phyloP scores from a whole-genome alignment of 1,284 basidiomycete genomes.

The Phylloboletellus chloephorus region DNA sequence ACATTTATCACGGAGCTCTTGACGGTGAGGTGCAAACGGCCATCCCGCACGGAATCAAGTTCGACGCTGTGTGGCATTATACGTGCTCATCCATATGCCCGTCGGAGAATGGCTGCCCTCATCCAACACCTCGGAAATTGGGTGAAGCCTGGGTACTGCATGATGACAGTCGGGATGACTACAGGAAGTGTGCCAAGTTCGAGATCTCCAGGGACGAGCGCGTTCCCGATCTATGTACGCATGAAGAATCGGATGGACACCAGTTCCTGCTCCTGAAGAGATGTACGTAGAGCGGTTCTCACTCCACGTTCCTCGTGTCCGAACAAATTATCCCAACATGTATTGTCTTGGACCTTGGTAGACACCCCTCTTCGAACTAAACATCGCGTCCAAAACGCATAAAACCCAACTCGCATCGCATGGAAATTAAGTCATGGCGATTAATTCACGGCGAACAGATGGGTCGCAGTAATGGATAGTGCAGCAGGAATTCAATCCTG shows the following conservation, averaged over 20 bases:
- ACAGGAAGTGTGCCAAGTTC: constrained; percentile 9
- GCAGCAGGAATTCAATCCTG: constrained; percentile 5
- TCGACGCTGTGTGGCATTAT: constrained; percentile 7
- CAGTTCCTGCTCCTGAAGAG: constrained; percentile 8
- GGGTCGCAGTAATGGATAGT: too few species aligned
- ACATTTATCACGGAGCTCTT: constrained; percentile 9
- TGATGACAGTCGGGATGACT: constrained; percentile 10
- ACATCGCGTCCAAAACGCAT: neutral
- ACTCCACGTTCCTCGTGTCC: constrained; percentile 9
- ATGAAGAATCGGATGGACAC: constrained; percentile 5
- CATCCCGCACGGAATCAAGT: neutral
- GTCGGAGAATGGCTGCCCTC: constrained; percentile 9
- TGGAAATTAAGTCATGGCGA: constrained; percentile 19
- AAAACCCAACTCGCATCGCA: constrained; percentile 1
- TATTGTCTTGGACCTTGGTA: neutral
- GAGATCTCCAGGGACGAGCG: constrained; percentile 13
- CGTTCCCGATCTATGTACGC: constrained; percentile 1
- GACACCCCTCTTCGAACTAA: neutral
- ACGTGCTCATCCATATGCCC: constrained; percentile 8
- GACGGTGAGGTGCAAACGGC: neutral
- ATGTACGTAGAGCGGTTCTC: constrained; percentile 11
- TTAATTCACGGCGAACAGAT: constrained; percentile 16
- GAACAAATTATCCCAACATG: constrained; percentile 8
- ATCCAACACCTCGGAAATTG: constrained; percentile 21
- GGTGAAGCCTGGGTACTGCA: constrained; percentile 9